Base-by-base conservation (phyloP, 1,284 basidiomycete genomes). In the Papiliotrema fonsecae region DNA sequence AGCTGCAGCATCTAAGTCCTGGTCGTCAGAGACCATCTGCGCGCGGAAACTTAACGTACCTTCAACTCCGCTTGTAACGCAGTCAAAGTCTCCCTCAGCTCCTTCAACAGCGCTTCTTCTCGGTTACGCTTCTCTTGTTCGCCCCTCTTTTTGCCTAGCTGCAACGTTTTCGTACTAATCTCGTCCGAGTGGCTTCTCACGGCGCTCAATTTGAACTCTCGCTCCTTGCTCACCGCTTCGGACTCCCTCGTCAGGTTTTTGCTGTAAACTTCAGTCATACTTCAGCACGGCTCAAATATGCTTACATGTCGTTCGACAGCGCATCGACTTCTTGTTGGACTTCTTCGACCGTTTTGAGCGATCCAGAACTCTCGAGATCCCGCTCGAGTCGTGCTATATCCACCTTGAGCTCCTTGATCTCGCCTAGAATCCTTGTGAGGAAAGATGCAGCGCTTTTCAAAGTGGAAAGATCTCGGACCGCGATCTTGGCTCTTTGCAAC, bases 271-370 rank as follows among this genome's bases (percentile, higher is more conserved):
- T 50, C 32, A 51, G 41, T n/a, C 13, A 11, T 42, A 21, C n/a
- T 0, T n/a, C 11, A 13, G 19, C n/a, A 2, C 18, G 10, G 21
- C 21, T 14, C 14, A 30, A 40, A 18, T 16, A 11, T 27, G 32
- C 84, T 61, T 57, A 94, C 91, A 91, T 78, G 46, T 85, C 77
- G 18, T 71, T 72, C 1, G 79, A 76, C 28, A 91, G 61, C 4
- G 73, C 72, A 46, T 86, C 81, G 6, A 93, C 75, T 61, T 92
- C 84, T 22, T 65, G 73, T 66, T 94, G 87, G 2, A 96, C 84
- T 44, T 92, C 89, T 42, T 90, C 87, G 1, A 82, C 80, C 0
- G 89, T 91, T 71, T 84, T 88, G 6, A 81, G 80, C 13, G 84
- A 85, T 2, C 90, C 91, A 1, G 82, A 82, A 4, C 79, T 75